Percentiles rank a stretch among this genome's conserved stretches.
phyloP scores from a whole-genome alignment of 805 yeast species.

The Metschnikowia sp. region DNA sequence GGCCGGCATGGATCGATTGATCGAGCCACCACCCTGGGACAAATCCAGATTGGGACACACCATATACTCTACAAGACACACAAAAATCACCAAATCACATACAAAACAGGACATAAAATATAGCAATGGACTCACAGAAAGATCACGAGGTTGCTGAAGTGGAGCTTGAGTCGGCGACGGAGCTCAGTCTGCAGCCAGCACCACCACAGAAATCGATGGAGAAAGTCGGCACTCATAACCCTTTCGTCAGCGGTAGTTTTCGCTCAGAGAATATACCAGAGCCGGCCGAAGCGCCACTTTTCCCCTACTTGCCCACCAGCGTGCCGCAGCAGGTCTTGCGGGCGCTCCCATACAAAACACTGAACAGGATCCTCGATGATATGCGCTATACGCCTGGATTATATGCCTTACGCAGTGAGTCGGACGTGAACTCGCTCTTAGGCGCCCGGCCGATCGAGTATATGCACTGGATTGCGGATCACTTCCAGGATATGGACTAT shows the following conservation, averaged over 20 bases:
- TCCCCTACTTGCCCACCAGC: slow-evolving; percentile 14
- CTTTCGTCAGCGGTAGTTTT: slow-evolving; percentile 10
- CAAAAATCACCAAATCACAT: background rate
- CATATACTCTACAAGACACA: background rate
- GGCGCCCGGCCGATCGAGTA: slow-evolving; percentile 37
- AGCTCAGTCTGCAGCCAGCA: background rate
- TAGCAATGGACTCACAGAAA: background rate
- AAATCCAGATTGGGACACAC: background rate
- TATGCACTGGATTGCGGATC: slow-evolving; percentile 19
- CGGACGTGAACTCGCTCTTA: slow-evolving; percentile 20
- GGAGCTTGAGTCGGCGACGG: background rate
- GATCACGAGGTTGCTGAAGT: background rate
- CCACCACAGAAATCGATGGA: background rate
- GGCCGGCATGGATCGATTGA: background rate
- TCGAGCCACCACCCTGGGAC: background rate
- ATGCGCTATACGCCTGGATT: slow-evolving; percentile 29
- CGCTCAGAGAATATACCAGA: background rate
- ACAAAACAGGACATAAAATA: background rate
- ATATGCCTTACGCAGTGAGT: background rate
- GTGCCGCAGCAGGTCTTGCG: slow-evolving; percentile 13
- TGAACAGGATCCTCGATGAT: slow-evolving; percentile 67
- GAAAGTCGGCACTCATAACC: slow-evolving; percentile 6
- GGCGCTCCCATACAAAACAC: slow-evolving; percentile 50
- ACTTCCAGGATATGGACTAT: slow-evolving; percentile 9
- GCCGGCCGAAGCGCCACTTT: slow-evolving; percentile 2